phyloP scores from a whole-genome alignment of 2,329 filamentous ascomycete species.

The Xylaria sp. region DNA sequence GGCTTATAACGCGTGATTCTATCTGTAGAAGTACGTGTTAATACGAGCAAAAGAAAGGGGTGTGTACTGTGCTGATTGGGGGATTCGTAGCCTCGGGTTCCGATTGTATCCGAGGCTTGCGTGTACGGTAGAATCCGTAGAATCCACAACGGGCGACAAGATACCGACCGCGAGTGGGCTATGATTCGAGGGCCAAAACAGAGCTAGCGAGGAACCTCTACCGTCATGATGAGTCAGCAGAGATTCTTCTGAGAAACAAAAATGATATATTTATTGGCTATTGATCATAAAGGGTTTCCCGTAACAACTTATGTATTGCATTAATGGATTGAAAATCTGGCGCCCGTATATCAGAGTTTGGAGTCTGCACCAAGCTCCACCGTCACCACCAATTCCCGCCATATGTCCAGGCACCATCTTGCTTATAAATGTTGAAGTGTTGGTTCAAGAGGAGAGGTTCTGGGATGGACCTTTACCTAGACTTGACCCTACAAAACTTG shows the following conservation, averaged over 20 bases:
- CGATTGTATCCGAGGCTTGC: conserved; percentile 12
- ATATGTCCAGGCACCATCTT: background rate
- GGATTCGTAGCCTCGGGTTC: background rate
- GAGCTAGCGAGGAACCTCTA: background rate
- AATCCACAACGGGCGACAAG: too few relatives aligned
- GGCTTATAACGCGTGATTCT: background rate
- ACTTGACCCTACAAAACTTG: too few relatives aligned
- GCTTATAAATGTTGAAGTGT: background rate
- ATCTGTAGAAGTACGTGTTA: background rate
- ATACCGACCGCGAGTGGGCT: too few relatives aligned
- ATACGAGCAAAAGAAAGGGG: conserved; percentile 1
- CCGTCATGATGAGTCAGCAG: background rate
- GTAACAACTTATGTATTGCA: background rate
- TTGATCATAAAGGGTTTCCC: background rate
- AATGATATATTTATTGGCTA: background rate
- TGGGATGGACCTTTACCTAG: too few relatives aligned
- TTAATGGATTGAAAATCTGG: background rate
- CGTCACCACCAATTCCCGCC: background rate
- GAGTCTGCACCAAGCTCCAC: background rate
- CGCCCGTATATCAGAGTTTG: background rate
- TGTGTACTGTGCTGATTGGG: conserved; percentile 3
- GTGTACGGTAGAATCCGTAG: background rate
- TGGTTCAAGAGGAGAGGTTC: background rate
- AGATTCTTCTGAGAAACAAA: background rate
- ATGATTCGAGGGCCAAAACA: background rate